Percentiles rank a stretch among this genome's conserved stretches.
These are phyloP conservation scores for Venturia effusa DNA, from an alignment of 2,329 filamentous ascomycete species.

Conservation along the genomic window DNA sequence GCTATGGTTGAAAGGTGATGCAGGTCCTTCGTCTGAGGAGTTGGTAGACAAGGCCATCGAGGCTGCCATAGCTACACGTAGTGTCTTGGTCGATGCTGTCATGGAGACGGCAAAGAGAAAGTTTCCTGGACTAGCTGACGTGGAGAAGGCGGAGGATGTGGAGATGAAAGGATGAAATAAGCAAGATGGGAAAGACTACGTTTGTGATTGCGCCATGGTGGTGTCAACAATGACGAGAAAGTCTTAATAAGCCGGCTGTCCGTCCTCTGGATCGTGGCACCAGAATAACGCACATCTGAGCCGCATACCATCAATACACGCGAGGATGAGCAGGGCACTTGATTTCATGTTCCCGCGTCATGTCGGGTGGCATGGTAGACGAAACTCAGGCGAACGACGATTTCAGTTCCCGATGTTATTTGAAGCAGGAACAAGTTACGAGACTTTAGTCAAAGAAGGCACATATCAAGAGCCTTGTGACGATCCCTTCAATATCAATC, in stretches of 20 bases:
- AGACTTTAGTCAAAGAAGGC: no score
- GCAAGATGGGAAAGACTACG: not conserved
- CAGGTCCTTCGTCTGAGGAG: constrained; percentile 32
- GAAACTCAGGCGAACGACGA: no score
- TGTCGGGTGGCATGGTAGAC: not conserved
- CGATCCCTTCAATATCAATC: no score
- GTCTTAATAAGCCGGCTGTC: not conserved
- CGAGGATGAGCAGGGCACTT: not conserved
- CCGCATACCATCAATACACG: not conserved
- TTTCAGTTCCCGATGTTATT: no score
- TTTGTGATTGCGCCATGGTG: not conserved
- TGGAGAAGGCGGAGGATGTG: not conserved
- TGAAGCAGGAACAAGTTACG: no score
- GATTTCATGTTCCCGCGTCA: not conserved
- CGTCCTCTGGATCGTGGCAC: not conserved
- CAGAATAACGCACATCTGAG: not conserved
- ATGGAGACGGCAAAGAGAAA: constrained; percentile 31
- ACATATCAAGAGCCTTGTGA: no score
- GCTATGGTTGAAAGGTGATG: constrained; percentile 80
- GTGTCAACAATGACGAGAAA: not conserved
- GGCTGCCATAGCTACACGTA: constrained; percentile 47
- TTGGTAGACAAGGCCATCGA: constrained; percentile 54
- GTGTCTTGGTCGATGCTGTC: constrained; percentile 50
- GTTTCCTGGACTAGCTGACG: not conserved
- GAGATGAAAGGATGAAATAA: constrained; percentile 4